Evolutionary conservation across 2,329 filamentous ascomycete genomes (phyloP), one percentile per base, ranked within the genome.

Genomic region (Penicillium paneum): DNA sequence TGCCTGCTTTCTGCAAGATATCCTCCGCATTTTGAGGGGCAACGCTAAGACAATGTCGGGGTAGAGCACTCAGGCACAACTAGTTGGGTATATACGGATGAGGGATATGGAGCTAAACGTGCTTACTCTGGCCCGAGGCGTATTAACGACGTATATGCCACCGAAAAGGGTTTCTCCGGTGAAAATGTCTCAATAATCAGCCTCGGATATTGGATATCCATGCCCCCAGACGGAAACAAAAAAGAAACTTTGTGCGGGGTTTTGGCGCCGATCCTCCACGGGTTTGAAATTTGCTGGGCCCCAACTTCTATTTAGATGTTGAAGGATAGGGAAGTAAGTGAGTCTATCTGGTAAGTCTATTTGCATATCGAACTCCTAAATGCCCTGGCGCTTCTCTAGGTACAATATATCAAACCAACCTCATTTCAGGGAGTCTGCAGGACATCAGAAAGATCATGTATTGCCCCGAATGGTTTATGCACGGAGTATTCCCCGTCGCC

Each of bases 201-300:
- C 38, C 35, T 47, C 43, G 42, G 50, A 40, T 15, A 26, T 29
- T n/a, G 24, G 24, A 49, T 40, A 15, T 38, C 24, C 26, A 28
- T 7, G 8, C 6, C 8, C 35, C 42, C 38, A 40, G 8, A 11
- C 24, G 5, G 34, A n/a, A 44, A 19, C 7, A 28, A 44, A 12
- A 21, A 38, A 29, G 7, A 32, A 26, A 49, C 15, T 36, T n/a
- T 34, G 28, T 49, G 52, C 40, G 46, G 52, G 52, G 52, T 32
- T 39, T 32, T 39, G 28, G 34, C 19, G 52, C 40, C 26, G 52
- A 54, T 54, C 51, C 8, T 32, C 10, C 32, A n/a, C n/a, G 21
- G 21, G 28, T 24, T 13, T 8, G 26, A 32, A 40, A 10, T 42
- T 24, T 26, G 3, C 15, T 26, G 11, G 5, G 7, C 11, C 26